Percentiles rank a stretch among this genome's conserved stretches.
These are phyloP conservation scores for Apophysomyces ossiformis DNA, from an alignment of 371 early-diverging fungal species.

Conservation along the genomic window DNA sequence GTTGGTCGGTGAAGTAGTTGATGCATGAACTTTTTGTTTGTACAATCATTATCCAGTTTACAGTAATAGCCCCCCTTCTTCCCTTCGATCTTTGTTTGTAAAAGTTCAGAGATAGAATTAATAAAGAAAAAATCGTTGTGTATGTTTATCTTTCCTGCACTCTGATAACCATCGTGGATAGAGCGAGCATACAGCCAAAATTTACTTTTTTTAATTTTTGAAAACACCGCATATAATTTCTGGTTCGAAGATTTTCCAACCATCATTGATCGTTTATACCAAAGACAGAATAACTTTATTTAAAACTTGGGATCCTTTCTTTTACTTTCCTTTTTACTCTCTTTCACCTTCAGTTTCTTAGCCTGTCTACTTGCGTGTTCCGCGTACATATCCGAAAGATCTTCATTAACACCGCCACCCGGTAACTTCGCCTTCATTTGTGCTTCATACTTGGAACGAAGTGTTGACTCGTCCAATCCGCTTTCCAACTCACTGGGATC, in stretches of 20 bases:
- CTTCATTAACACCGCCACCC: conserved; percentile 57
- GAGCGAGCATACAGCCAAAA: no score
- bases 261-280: neutral
- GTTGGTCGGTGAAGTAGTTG: no score
- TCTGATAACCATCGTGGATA: no score
- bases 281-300: conserved; percentile 7
- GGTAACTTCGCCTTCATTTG: conserved; percentile 57
- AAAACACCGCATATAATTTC: no score
- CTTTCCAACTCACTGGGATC: conserved; percentile 78
- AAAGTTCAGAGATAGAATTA: no score
- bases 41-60: no score
- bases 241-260: neutral
- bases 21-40: no score
- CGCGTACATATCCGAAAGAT: conserved; percentile 88
- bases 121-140: no score
- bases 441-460: conserved; percentile 77
- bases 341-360: conserved; percentile 70
- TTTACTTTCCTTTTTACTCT: conserved; percentile 55
- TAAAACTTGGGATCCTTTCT: conserved; percentile 81
- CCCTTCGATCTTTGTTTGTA: no score
- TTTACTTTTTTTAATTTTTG: no score
- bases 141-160: no score
- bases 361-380: conserved; percentile 77
- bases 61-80: no score
- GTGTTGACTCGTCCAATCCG: conserved; percentile 71